phyloP scores from a whole-genome alignment of 139 green algal species.

The Penium margaritaceum region DNA sequence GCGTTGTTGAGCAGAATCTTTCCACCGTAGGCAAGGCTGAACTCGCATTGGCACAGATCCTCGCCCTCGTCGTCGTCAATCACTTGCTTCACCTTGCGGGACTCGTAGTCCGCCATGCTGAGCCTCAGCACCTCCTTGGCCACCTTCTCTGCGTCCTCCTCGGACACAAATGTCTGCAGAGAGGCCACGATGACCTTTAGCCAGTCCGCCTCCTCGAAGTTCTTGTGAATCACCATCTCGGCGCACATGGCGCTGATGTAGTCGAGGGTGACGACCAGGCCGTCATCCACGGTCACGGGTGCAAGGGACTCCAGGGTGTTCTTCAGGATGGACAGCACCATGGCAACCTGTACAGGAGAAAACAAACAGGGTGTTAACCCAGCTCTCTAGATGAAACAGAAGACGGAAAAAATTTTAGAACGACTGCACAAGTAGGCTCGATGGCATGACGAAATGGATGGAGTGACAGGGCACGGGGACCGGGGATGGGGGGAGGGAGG shows the following conservation, averaged over 20 bases:
- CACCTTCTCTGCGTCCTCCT: slow-evolving; percentile 18
- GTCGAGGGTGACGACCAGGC: background rate
- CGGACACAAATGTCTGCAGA: slow-evolving; percentile 6
- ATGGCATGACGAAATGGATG: no score
- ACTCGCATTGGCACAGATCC: slow-evolving; percentile 50
- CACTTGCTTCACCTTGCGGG: slow-evolving; percentile 32
- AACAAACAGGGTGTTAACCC: no score
- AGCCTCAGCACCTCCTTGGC: slow-evolving; percentile 16
- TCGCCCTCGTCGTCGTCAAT: slow-evolving; percentile 45
- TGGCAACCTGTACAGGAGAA: no score
- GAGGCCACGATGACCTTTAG: slow-evolving; percentile 22
- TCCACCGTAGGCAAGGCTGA: slow-evolving; percentile 51
- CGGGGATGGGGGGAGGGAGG: no score
- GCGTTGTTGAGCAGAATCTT: slow-evolving; percentile 58
- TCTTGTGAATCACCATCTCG: slow-evolving; percentile 25
- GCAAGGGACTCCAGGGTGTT: background rate
- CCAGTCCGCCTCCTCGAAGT: slow-evolving; percentile 38
- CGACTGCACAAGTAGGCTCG: no score
- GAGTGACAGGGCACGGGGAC: no score
- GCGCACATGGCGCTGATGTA: slow-evolving; percentile 33
- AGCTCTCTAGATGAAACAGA: no score
- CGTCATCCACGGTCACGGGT: background rate
- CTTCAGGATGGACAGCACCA: slow-evolving; percentile 16
- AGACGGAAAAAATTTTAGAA: no score
- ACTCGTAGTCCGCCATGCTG: slow-evolving; percentile 33